Evolutionary conservation across 169 alveolate genomes (phyloP).

Genomic region (Plasmodium fragile): DNA sequence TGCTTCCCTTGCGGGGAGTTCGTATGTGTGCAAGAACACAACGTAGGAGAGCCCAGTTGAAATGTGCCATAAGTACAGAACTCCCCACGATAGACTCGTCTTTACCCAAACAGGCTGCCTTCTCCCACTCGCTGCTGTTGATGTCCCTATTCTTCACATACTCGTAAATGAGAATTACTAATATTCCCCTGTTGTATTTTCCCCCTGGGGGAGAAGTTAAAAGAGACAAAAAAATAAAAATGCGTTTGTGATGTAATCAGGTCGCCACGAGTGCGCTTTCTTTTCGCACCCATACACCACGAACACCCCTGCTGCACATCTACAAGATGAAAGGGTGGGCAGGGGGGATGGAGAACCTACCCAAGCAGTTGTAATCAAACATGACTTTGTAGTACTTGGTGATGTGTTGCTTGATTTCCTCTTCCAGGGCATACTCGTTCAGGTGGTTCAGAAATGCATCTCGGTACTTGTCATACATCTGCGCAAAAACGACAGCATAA

Average conservation of each 20-base stretch:
- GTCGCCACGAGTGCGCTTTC: background rate
- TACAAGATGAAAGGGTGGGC: background rate
- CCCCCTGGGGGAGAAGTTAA: slow-evolving; percentile 25
- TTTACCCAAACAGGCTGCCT: slow-evolving; percentile 50
- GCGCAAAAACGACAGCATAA: background rate
- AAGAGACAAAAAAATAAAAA: background rate
- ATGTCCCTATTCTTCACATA: slow-evolving; percentile 73
- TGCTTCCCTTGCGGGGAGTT: background rate
- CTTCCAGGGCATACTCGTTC: slow-evolving; percentile 33
- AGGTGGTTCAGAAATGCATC: slow-evolving; percentile 33
- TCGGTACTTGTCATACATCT: slow-evolving; percentile 70
- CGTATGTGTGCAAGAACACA: background rate
- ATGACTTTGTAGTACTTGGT: slow-evolving; percentile 43
- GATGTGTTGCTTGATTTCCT: slow-evolving; percentile 23
- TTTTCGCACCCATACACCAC: background rate
- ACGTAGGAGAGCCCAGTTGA: background rate
- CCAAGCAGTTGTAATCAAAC: slow-evolving; percentile 71
- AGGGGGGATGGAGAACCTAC: too few species aligned
- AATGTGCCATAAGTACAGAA: background rate
- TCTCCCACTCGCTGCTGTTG: slow-evolving; percentile 65
- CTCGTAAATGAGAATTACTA: slow-evolving; percentile 62
- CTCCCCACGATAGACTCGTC: background rate
- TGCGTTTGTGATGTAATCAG: background rate
- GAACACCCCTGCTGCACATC: background rate
- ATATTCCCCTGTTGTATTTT: slow-evolving; percentile 55